These are phyloP conservation scores for Plenodomus lindquistii DNA, from an alignment of 2,329 filamentous ascomycete species.

Conservation along the genomic window DNA sequence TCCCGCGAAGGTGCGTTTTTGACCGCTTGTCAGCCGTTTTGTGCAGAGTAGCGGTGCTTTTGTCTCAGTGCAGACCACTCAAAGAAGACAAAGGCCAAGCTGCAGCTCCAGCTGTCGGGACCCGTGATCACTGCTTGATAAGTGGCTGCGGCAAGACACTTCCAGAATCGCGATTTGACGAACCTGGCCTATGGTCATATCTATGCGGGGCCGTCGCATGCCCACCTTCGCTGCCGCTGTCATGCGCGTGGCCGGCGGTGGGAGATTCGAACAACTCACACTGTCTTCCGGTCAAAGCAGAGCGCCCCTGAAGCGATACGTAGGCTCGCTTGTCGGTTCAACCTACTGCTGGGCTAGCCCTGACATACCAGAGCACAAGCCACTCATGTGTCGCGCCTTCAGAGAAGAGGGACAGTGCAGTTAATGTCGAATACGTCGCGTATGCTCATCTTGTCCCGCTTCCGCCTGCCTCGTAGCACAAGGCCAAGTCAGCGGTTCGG, in stretches of 20 bases:
- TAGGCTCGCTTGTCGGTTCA: not conserved
- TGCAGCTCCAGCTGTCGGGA: conserved; percentile 23
- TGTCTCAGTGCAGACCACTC: conserved; percentile 38
- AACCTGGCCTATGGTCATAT: conserved; percentile 8
- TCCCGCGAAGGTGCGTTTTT: conserved; percentile 10
- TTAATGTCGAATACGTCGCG: not conserved
- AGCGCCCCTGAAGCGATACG: conserved; percentile 4
- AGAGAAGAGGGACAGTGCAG: conserved; percentile 2
- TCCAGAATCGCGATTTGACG: conserved; percentile 17
- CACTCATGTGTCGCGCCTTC: conserved; percentile 15
- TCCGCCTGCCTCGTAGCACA: not conserved
- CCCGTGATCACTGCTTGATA: conserved; percentile 15
- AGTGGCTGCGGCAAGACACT: conserved; percentile 5
- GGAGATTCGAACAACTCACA: conserved; percentile 34
- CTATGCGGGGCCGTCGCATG: conserved; percentile 14
- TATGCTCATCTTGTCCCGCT: not conserved
- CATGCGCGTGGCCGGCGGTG: conserved; percentile 33
- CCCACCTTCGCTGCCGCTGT: conserved; percentile 16
- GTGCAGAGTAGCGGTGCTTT: conserved; percentile 22
- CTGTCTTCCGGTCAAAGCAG: conserved; percentile 18
- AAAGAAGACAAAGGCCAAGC: conserved; percentile 19
- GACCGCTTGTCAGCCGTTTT: conserved; percentile 13
- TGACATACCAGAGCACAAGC: conserved; percentile 10
- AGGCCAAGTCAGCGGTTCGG: not conserved
- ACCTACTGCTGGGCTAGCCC: conserved; percentile 10